A percentile compares a stretch with the other conserved stretches of the same genome.
Evolutionary conservation across 805 yeast species (phyloP).

Genomic region (Clavispora phyllophila): DNA sequence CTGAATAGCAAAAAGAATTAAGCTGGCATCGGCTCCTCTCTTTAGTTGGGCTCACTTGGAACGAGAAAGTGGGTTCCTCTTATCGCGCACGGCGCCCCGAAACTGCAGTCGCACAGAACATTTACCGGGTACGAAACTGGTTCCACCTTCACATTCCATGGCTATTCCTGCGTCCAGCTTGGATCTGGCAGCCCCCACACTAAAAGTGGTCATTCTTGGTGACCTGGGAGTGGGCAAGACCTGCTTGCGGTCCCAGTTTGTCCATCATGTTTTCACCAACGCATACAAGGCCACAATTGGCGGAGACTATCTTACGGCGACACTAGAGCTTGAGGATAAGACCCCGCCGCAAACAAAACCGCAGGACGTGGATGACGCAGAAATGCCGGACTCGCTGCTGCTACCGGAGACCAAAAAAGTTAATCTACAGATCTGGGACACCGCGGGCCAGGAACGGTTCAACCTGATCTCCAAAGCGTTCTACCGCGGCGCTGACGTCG

Average conservation of each 20-base stretch:
- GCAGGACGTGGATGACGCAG: background rate
- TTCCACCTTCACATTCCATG: background rate
- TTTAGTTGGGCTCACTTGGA: too few species aligned
- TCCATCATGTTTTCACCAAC: conserved; percentile 50
- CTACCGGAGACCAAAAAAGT: conserved; percentile 16
- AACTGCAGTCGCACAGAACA: background rate
- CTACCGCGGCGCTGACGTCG: conserved; percentile 56
- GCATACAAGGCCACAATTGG: conserved; percentile 58
- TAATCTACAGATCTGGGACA: conserved; percentile 53
- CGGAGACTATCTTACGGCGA: conserved; percentile 50
- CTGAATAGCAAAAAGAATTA: too few species aligned
- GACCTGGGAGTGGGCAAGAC: conserved; percentile 61
- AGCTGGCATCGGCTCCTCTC: too few species aligned
- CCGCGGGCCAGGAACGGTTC: conserved; percentile 45
- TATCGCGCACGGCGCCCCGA: background rate
- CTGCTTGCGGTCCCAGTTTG: conserved; percentile 49
- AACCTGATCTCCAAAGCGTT: conserved; percentile 49
- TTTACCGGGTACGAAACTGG: background rate
- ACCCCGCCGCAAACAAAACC: background rate
- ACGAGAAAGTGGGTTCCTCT: background rate
- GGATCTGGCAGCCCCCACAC: conserved; percentile 11
- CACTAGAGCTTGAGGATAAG: conserved; percentile 12
- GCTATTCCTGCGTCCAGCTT: background rate
- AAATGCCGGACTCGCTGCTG: background rate
- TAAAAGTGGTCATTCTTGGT: conserved; percentile 52